Evolutionary conservation across 75 land plant genomes (phyloP).

Genomic region (Pinus albicaulis): DNA sequence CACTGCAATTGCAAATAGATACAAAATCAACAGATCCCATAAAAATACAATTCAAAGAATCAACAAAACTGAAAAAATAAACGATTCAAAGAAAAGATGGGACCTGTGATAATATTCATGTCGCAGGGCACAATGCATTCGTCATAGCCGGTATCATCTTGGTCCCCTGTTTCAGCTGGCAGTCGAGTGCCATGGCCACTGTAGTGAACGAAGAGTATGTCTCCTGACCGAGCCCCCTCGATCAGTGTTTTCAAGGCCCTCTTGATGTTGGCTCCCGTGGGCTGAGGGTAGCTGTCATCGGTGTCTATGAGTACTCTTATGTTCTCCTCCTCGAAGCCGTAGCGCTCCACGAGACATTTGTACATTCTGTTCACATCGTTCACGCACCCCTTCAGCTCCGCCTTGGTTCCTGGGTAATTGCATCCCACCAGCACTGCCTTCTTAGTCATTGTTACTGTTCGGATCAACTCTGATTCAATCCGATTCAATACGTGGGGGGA

Average conservation of each 20-base stretch:
- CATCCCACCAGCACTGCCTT: constrained; percentile 68
- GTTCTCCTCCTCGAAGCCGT: constrained; percentile 64
- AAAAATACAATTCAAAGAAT: too few relatives aligned
- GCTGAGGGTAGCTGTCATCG: constrained; percentile 51
- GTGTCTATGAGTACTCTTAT: constrained; percentile 78
- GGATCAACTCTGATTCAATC: too few relatives aligned
- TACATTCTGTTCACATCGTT: constrained; percentile 80
- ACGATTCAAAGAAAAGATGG: too few relatives aligned
- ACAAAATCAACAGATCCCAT: too few relatives aligned
- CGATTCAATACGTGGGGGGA: too few relatives aligned
- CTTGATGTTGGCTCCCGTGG: constrained; percentile 76
- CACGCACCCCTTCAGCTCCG: constrained; percentile 87
- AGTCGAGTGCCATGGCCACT: constrained; percentile 89
- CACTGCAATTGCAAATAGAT: too few relatives aligned
- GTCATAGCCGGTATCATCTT: constrained; percentile 88
- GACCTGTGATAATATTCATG: constrained; percentile 9
- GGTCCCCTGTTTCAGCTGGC: constrained; percentile 84
- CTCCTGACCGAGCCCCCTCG: constrained; percentile 49
- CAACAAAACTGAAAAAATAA: too few relatives aligned
- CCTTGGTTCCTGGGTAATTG: constrained; percentile 85
- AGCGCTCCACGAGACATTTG: constrained; percentile 50
- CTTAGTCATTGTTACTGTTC: too few relatives aligned
- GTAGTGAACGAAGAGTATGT: constrained; percentile 74
- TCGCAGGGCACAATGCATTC: constrained; percentile 10
- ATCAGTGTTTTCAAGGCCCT: constrained; percentile 33